Base-by-base conservation (phyloP, 2,329 filamentous ascomycete genomes). In the Trichoderma semiorbis region DNA sequence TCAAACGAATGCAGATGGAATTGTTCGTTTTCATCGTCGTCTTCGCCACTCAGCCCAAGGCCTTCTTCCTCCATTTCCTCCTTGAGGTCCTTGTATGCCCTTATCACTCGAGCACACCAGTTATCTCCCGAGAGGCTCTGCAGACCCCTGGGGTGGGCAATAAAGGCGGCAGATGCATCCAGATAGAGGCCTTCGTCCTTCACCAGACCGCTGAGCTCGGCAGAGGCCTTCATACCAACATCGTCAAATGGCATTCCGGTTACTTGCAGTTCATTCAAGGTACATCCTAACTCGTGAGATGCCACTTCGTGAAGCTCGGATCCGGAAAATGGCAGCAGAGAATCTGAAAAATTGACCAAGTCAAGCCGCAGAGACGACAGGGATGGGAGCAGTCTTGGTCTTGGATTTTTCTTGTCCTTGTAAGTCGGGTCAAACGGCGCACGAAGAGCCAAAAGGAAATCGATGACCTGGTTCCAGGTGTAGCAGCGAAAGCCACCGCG, bases 401-500 rank as follows among this genome's bases (percentile, higher is more conserved):
- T 74, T 11, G 79, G 78, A 12, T 76, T 77, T 61, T 77, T 78
- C 74, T 79, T 82, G 75, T 78, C 76, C 58, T 80, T 78, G 72
- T 76, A 76, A 32, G 76, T 73, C 7, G 85, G 85, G 69, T 86
- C 83, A 75, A 82, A 85, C 0, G 87, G 86, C 3, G 86, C 83
- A n/a, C 85, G 80, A 67, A 89, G 77, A 6, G 84, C 85, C 66
- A 81, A 79, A 26, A 89, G 78, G 70, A 88, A 88, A 76, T 88
- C 87, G 14, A 84, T 79, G 34, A 87, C 80, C 75, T 88, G 86
- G 39, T 82, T 82, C 86, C 86, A 88, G 3, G 85, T 82, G 76
- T 88, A 89, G 75, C 84, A 85, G 61, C 86, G 84, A 73, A 88
- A 88, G 21, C 86, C 86, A 26, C 83, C 82, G n/a, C 85, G 83